These are phyloP conservation scores for Salvia miltiorrhiza DNA, from an alignment of 257 asterid genomes.

Conservation along the genomic window DNA sequence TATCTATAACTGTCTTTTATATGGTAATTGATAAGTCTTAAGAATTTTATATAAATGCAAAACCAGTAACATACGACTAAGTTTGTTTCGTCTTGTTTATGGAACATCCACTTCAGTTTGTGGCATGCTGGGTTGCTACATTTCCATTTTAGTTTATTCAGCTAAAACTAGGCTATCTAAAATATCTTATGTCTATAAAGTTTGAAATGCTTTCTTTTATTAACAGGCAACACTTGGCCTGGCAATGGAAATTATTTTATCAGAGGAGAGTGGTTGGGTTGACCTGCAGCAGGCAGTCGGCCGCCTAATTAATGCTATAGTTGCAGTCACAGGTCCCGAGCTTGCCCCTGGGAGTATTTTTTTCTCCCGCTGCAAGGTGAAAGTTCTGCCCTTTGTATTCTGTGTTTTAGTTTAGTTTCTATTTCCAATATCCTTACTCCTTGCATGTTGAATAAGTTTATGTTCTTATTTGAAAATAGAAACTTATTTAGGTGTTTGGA, in stretches of 20 bases:
- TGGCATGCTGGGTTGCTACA: constrained; percentile 18
- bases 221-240: constrained; percentile 92
- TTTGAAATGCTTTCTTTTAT: constrained; percentile 17
- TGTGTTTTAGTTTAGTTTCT: neutral
- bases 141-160: constrained; percentile 17
- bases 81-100: neutral
- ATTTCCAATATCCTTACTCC: neutral
- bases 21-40: constrained; percentile 9
- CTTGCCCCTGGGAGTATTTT: constrained; percentile 96
- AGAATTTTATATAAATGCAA: constrained; percentile 1
- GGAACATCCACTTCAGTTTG: neutral
- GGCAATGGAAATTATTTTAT: constrained; percentile 85
- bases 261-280: constrained; percentile 88
- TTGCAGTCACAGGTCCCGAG: constrained; percentile 98
- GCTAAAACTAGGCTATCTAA: neutral
- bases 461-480: neutral
- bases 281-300: constrained; percentile 96
- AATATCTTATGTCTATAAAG: constrained; percentile 4
- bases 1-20: constrained; percentile 10
- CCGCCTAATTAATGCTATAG: constrained; percentile 92
- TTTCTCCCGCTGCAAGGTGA: constrained; percentile 98
- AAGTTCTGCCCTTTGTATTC: neutral
- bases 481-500: neutral
- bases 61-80: neutral
- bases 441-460: neutral